Evolutionary conservation across 768 basidiomycete species (phyloP).

Genomic region (Pleurotus djamor): DNA sequence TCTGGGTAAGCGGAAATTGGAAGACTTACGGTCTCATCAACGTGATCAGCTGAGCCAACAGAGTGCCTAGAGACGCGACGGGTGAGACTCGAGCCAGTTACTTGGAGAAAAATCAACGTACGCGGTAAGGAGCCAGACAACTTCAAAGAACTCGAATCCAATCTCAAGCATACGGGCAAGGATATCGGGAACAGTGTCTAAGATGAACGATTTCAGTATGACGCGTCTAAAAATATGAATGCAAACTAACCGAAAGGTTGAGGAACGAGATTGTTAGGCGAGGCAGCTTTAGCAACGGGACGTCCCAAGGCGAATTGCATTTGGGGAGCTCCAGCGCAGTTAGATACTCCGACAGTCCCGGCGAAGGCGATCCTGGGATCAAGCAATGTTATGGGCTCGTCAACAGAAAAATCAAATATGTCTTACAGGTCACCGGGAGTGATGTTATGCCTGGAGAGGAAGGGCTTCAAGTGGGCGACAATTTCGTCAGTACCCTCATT

Average conservation of each 20-base stretch:
- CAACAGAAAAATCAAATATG: neutral
- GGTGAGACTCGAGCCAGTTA: neutral
- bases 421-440: conserved; percentile 45
- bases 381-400: neutral
- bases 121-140: conserved; percentile 34
- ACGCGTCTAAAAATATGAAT: neutral
- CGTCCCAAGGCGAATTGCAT: conserved; percentile 39
- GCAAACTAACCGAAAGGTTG: conserved; percentile 18
- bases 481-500: conserved; percentile 43
- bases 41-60: conserved; percentile 16
- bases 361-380: conserved; percentile 40
- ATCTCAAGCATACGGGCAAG: conserved; percentile 25
- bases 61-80: conserved; percentile 9
- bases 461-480: conserved; percentile 28
- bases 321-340: conserved; percentile 42
- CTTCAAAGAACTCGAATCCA: conserved; percentile 29
- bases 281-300: conserved; percentile 26
- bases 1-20: neutral
- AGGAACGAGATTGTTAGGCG: conserved; percentile 25
- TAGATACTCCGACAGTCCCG: conserved; percentile 35
- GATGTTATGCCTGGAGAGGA: conserved; percentile 31
- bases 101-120: conserved; percentile 5
- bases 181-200: neutral
- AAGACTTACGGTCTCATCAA: conserved; percentile 12
- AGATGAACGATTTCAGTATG: neutral